A percentile compares a stretch with the other conserved stretches of the same genome.
Evolutionary conservation across 1,284 basidiomycete species (phyloP).

Genomic region (Ceratobasidium sp.): DNA sequence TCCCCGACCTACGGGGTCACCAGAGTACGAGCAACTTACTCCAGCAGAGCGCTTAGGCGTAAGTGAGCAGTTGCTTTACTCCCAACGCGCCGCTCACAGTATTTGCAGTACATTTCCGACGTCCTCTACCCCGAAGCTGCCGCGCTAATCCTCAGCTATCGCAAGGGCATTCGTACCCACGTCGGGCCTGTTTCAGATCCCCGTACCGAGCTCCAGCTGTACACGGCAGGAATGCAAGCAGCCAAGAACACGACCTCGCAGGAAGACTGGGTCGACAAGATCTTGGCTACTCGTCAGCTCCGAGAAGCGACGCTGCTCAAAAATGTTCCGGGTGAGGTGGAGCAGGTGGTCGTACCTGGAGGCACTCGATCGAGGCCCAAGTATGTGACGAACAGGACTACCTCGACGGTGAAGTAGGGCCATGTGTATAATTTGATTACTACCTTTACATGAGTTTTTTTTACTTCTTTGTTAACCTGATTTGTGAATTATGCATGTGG

Average conservation of each 20-base stretch:
- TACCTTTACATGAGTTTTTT: neutral
- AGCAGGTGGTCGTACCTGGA: conserved; percentile 34
- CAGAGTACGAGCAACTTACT: conserved; percentile 34
- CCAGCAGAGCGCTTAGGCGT: conserved; percentile 39
- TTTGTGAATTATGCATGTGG: conserved; percentile 29
- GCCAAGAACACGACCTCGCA: conserved; percentile 30
- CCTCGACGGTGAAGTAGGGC: conserved; percentile 11
- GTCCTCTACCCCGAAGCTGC: conserved; percentile 44
- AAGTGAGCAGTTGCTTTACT: neutral
- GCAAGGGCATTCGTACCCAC: conserved; percentile 37
- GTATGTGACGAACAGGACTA: conserved; percentile 22
- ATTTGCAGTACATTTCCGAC: conserved; percentile 35
- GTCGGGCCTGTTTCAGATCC: conserved; percentile 17
- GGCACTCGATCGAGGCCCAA: conserved; percentile 41
- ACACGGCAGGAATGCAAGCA: conserved; percentile 21
- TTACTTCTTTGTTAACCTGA: neutral
- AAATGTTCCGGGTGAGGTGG: neutral
- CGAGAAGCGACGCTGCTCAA: conserved; percentile 11
- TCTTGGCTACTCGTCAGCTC: conserved; percentile 36
- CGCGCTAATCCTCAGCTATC: conserved; percentile 33
- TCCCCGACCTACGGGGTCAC: conserved; percentile 25
- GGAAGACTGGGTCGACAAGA: conserved; percentile 39
- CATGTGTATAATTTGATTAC: neutral
- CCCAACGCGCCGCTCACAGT: neutral
- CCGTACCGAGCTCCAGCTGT: conserved; percentile 7